phyloP scores from a whole-genome alignment of 805 yeast species.

The Wickerhamomyces ciferrii region DNA sequence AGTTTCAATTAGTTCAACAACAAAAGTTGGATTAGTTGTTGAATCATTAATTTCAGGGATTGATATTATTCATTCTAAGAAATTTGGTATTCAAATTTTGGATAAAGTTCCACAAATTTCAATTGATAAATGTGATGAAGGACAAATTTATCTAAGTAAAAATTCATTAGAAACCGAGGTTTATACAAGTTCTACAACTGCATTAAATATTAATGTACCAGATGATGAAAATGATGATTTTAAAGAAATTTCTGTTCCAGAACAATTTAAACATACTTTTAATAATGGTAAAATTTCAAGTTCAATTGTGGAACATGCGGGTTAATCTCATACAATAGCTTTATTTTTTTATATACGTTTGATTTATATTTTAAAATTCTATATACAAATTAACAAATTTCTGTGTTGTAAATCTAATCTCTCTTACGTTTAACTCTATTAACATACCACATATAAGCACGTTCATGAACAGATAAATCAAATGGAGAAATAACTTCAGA shows the following conservation, averaged over 20 bases:
- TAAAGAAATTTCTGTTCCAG: slow-evolving; percentile 82
- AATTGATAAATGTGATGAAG: slow-evolving; percentile 85
- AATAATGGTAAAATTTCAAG: slow-evolving; percentile 57
- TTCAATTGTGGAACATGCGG: slow-evolving; percentile 78
- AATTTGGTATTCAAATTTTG: slow-evolving; percentile 80
- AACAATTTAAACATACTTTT: slow-evolving; percentile 78
- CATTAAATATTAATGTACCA: slow-evolving; percentile 83
- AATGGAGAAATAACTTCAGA: slow-evolving; percentile 94
- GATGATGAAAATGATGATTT: slow-evolving; percentile 65
- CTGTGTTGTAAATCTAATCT: slow-evolving; percentile 3
- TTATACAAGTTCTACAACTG: slow-evolving; percentile 79
- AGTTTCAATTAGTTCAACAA: slow-evolving; percentile 69
- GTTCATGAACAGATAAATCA: slow-evolving; percentile 74
- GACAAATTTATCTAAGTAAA: slow-evolving; percentile 70
- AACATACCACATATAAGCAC: slow-evolving; percentile 91
- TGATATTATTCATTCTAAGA: slow-evolving; percentile 76
- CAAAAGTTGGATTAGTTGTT: slow-evolving; percentile 68
- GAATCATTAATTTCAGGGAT: slow-evolving; percentile 85
- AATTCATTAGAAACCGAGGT: slow-evolving; percentile 71
- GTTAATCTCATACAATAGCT: slow-evolving; percentile 42
- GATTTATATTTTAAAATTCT: too few species aligned
- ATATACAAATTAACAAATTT: slow-evolving; percentile 8
- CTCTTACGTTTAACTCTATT: slow-evolving; percentile 51
- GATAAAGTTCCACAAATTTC: slow-evolving; percentile 81
- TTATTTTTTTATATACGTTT: too few species aligned